Conservation (phyloP, 2,329 filamentous ascomycete species). For the Exophiala sp. region DNA sequence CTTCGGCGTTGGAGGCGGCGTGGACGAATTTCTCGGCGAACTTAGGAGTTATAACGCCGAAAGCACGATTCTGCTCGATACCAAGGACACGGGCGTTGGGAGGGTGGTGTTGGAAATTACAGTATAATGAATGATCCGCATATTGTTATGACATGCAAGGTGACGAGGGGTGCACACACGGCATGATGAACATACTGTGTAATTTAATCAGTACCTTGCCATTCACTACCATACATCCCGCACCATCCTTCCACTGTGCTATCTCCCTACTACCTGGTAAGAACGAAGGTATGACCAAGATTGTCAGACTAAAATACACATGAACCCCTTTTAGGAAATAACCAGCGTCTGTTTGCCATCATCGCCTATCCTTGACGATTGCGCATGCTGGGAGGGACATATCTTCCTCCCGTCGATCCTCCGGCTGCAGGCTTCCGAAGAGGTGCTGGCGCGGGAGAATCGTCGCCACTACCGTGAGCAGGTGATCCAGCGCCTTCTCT, state of each 20-base stretch:
- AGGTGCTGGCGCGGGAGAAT: constrained; percentile 3
- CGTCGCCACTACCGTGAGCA: constrained; percentile 16
- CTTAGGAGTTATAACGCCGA: constrained; percentile 23
- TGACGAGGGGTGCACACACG: background rate
- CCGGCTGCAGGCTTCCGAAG: constrained; percentile 17
- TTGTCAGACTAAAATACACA: constrained; percentile 17
- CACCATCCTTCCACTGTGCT: constrained; percentile 1
- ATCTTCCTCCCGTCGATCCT: constrained; percentile 9
- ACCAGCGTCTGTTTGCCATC: background rate
- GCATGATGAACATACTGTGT: background rate
- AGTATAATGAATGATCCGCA: background rate
- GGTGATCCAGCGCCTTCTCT: constrained; percentile 21
- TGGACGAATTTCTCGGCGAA: constrained; percentile 53
- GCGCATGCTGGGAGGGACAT: constrained; percentile 27
- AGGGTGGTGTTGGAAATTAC: constrained; percentile 41
- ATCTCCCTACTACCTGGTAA: background rate
- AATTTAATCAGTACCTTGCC: background rate
- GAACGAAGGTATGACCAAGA: background rate
- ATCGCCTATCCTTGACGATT: constrained; percentile 18
- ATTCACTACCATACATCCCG: too few relatives aligned
- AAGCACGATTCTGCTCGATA: constrained; percentile 32
- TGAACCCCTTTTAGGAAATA: constrained; percentile 8
- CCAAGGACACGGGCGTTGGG: constrained; percentile 43
- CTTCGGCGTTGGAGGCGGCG: constrained; percentile 64
- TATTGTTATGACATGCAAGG: background rate